A percentile compares a stretch with the other conserved stretches of the same genome.
phyloP scores from a whole-genome alignment of 192 early-diverging fungal genomes.

The Phlyctochytrium arcticum region DNA sequence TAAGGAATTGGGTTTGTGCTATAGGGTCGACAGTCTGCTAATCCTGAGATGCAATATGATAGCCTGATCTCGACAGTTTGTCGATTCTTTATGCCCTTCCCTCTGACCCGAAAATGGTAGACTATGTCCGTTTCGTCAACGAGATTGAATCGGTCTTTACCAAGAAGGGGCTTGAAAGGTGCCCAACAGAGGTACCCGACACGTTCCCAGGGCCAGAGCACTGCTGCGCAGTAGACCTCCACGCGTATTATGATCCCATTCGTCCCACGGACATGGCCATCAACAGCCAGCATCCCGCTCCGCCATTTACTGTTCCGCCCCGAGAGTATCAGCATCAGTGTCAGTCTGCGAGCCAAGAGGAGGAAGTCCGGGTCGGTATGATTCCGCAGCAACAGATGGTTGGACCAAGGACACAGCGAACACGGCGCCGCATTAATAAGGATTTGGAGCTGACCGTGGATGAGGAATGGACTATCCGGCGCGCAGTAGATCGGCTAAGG shows the following conservation, averaged over 20 bases:
- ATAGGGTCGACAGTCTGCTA: neutral
- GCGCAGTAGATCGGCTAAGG: slow-evolving; percentile 28
- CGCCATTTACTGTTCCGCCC: no score
- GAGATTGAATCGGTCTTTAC: slow-evolving; percentile 54
- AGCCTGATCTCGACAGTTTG: neutral
- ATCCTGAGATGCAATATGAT: no score
- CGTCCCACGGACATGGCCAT: no score
- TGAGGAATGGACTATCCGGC: slow-evolving; percentile 30
- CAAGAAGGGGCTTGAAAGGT: slow-evolving; percentile 36
- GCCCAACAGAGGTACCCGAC: slow-evolving; percentile 37
- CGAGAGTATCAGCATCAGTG: no score
- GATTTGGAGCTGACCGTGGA: slow-evolving; percentile 4
- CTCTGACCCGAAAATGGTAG: slow-evolving; percentile 26
- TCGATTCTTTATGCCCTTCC: neutral
- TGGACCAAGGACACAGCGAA: neutral
- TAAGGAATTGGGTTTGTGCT: neutral
- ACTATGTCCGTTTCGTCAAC: slow-evolving; percentile 45
- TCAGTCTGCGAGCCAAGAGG: neutral
- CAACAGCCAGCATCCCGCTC: no score
- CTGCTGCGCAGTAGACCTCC: no score
- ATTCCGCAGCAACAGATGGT: slow-evolving; percentile 1
- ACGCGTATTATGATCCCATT: no score
- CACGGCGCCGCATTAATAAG: neutral
- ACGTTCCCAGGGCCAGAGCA: slow-evolving; percentile 23
- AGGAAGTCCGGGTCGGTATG: slow-evolving; percentile 4